Percentiles rank a stretch among this genome's conserved stretches.
These are phyloP conservation scores for Aureobasidium subglaciale DNA, from an alignment of 2,329 filamentous ascomycete genomes.

Conservation along the genomic window DNA sequence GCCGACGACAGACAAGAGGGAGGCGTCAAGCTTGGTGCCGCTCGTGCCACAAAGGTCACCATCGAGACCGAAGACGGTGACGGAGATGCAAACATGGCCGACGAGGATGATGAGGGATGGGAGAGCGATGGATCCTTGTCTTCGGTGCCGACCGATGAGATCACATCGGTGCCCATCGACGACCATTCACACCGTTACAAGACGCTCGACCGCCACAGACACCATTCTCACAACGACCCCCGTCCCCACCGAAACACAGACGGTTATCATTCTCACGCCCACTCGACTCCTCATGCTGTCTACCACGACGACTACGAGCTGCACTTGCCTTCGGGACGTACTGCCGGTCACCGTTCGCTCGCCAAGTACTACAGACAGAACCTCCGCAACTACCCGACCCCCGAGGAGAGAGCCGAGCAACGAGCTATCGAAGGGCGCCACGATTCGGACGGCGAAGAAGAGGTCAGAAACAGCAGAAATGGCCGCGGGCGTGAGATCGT, in stretches of 20 bases:
- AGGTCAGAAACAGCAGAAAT: conserved; percentile 21
- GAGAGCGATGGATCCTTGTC: conserved; percentile 86
- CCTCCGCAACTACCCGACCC: conserved; percentile 71
- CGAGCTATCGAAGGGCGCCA: conserved; percentile 49
- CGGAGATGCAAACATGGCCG: conserved; percentile 51
- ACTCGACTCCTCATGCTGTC: conserved; percentile 64
- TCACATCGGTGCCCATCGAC: conserved; percentile 71
- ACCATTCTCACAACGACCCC: conserved; percentile 66
- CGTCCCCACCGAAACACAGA: conserved; percentile 67
- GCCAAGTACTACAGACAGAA: conserved; percentile 91
- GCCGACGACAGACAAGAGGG: conserved; percentile 37
- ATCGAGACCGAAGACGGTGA: conserved; percentile 40
- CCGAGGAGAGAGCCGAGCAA: conserved; percentile 66
- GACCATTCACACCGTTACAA: conserved; percentile 64
- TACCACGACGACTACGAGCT: conserved; percentile 92
- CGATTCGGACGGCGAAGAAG: conserved; percentile 40
- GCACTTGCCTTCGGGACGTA: conserved; percentile 81
- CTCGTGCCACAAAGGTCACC: conserved; percentile 43
- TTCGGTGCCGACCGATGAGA: conserved; percentile 77
- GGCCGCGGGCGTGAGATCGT: conserved; percentile 38
- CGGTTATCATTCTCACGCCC: conserved; percentile 75
- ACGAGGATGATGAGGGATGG: conserved; percentile 71
- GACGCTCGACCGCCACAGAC: conserved; percentile 63
- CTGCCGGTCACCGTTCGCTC: conserved; percentile 82
- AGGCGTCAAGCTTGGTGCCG: conserved; percentile 64